Percentiles rank a stretch among this genome's conserved stretches.
Conservation (phyloP, 805 yeast species). For the Nakazawaea laoshanensis region DNA sequence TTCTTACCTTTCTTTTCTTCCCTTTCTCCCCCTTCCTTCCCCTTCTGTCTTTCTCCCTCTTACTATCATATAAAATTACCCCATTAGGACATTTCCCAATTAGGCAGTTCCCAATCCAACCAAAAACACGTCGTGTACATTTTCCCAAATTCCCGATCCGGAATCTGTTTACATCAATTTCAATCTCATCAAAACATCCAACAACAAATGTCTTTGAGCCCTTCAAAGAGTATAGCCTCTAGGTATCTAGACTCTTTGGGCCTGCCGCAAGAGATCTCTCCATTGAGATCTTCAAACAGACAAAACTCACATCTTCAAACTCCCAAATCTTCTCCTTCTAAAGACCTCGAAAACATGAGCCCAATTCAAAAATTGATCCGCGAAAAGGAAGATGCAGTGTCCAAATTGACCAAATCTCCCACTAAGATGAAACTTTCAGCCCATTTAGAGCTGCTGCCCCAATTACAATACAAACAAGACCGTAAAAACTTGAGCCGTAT, state of each 20-base stretch:
- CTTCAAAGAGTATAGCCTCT: conserved; percentile 13
- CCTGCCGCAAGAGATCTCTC: conserved; percentile 20
- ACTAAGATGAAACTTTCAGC: conserved; percentile 2
- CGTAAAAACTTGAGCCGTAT: conserved; percentile 22
- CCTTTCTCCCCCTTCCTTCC: too few relatives aligned
- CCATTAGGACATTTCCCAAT: too few relatives aligned
- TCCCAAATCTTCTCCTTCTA: neutral
- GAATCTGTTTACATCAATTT: too few relatives aligned
- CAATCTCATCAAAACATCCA: neutral
- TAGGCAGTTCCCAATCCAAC: too few relatives aligned
- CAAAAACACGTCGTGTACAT: too few relatives aligned
- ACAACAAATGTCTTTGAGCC: neutral
- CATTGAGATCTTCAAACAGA: conserved; percentile 12
- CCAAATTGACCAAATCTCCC: conserved; percentile 16
- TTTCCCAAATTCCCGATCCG: too few relatives aligned
- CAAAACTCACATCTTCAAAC: conserved; percentile 3
- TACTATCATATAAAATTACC: too few relatives aligned
- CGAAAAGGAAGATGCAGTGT: conserved; percentile 22
- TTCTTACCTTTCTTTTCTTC: too few relatives aligned
- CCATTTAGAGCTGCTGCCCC: neutral
- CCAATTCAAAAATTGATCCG: conserved; percentile 25
- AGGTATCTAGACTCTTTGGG: conserved; percentile 21
- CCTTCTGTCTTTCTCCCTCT: too few relatives aligned
- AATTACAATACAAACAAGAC: conserved; percentile 14
- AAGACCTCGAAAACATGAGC: conserved; percentile 12